Evolutionary conservation across 2,329 filamentous ascomycete genomes (phyloP), one percentile per base, ranked within the genome.

Genomic region (Hypoxylon sp.): DNA sequence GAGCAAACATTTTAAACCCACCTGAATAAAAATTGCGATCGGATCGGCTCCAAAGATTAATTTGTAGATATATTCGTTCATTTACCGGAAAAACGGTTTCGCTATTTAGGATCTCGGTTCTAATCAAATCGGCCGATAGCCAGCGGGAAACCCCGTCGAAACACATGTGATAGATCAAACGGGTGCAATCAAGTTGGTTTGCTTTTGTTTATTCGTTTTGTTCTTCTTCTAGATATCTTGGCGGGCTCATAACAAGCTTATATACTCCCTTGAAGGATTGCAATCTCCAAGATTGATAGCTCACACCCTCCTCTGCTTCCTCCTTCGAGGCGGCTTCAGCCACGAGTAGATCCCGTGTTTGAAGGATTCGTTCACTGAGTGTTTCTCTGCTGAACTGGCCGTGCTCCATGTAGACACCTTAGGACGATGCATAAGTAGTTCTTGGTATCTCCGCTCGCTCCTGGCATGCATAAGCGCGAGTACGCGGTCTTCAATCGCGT

Each of bases 161-260:
- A 43, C 12, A n/a, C n/a, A n/a, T n/a, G n/a, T n/a, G n/a, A n/a
- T n/a, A n/a, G n/a, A n/a, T n/a, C n/a, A n/a, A n/a, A n/a, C n/a
- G n/a, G n/a, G n/a, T n/a, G 20, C 38, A 43, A 53, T 27, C 37
- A 41, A 38, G 11, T 19, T 20, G 19, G 50, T 53, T 53, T 53
- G 50, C 43, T 43, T 38, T 42, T 35, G 26, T 40, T 7, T n/a
- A n/a, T n/a, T n/a, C n/a, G n/a, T n/a, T n/a, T n/a, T n/a, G n/a
- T n/a, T n/a, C n/a, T n/a, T n/a, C n/a, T n/a, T n/a, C n/a, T n/a
- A n/a, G n/a, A n/a, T n/a, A n/a, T n/a, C n/a, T n/a, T n/a, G n/a
- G n/a, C n/a, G n/a, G n/a, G n/a, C n/a, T n/a, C n/a, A n/a, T n/a
- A n/a, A n/a, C n/a, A n/a, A n/a, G n/a, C n/a, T n/a, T n/a, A n/a